Evolutionary conservation across 192 early-diverging fungal species (phyloP), one percentile per base, ranked within the genome.

Genomic region (Linderina pennispora): DNA sequence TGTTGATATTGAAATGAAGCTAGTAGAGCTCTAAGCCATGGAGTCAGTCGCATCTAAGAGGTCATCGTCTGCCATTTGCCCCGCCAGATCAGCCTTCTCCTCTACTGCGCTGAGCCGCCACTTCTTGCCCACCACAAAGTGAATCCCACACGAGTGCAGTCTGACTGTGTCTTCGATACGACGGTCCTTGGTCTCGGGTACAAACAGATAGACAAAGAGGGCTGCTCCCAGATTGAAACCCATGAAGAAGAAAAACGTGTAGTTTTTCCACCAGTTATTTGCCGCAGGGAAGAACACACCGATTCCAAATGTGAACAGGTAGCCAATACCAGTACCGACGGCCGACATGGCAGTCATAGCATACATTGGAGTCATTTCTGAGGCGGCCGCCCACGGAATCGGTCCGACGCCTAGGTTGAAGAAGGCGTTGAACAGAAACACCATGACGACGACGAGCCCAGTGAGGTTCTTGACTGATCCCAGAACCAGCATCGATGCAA

Each of bases 401-500:
- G 84, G 81, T 21, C 88, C 88, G 7, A 89, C 62, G 22, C 89
- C 91, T 5, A 91, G 46, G 25, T 85, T 85, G 63, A 90, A 91
- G 36, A 64, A 71, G 37, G 80, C 81, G 26, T 85, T 87, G 64
- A 85, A 90, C 28, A 82, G 58, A 45, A 89, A 85, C 17, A 88
- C 82, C 1, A 72, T 61, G 2, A 59, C 63, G 19, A 84, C 69
- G 16, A 84, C 74, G 39, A 84, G 52, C 7, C 65, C 65, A 9
- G 64, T 61, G 6, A 78, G 48, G 22, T 61, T 57, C 21, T 62
- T 57, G 14, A 77, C 68, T 20, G 67, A 59, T 28, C 83, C 88
- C 4, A 83, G 77, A 22, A 84, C 75, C 31, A 86, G 58, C 10
- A 82, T 45, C 1, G 79, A 59, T 1, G 79, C 76, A 21, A 80